Base-by-base conservation (phyloP, 352 stramenopile genomes). In the Phytophthora rubi region DNA sequence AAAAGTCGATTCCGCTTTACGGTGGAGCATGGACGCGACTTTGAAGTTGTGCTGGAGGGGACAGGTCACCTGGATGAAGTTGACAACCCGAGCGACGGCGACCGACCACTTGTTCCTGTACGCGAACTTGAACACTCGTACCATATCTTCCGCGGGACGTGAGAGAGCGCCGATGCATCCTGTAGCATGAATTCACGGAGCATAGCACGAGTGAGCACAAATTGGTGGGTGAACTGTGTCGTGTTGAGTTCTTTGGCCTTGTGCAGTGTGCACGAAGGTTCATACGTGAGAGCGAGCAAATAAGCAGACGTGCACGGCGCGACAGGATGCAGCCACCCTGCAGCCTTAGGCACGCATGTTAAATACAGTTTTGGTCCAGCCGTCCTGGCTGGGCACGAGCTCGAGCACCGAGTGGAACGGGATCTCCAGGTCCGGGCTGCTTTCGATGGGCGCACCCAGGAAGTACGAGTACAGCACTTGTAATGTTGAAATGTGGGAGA, bases 381-480 rank as follows among this genome's bases (percentile, higher is more conserved):
- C 82, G 49, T 93, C 84, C 45, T 93, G 85, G 53, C 83, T 80
- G 12, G 88, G 88, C 70, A 95, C 83, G 60, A 95, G 84, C 71
- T 95, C 88, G 13, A 95, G 79, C 57, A 91, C 88, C 48, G 88
- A 89, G 70, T 95, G 88, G 73, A 95, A 95, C 3, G 88, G 88
- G 59, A 95, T 95, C 70, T 95, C 88, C 55, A 95, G 71, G 45
- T 89, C 80, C 2, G 83, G 75, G 65, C 84, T 91, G 59, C 76
- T 89, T 71, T 95, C 81, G 54, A 95, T 93, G 42, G 89, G 87
- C 6, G 86, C 83, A 33, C 84, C 86, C 16, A 94, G 67, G 65
- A 96, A 96, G 75, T 96, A 96, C 71, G 86, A 91, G 75, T 96
- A 96, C 6, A 96, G 80, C 52, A 94, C 88, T 78, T 94, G 89